Evolutionary conservation across 208 protist genomes (phyloP).

Genomic region (Entamoeba dispar): DNA sequence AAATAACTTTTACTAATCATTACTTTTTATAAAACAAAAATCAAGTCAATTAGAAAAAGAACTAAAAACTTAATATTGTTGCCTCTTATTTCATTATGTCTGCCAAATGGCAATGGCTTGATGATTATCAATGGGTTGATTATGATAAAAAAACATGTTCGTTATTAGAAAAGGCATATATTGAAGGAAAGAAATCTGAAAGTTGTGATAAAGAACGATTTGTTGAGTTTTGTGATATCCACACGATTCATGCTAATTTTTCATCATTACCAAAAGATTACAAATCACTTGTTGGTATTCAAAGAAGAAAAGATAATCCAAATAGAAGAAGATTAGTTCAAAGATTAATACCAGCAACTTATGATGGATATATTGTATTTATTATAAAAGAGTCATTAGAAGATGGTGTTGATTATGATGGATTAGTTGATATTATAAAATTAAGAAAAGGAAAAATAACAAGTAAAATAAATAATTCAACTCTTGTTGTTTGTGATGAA

Average conservation of each 20-base stretch:
- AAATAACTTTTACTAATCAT: too few relatives aligned
- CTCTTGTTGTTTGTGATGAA: neutral
- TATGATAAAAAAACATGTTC: neutral
- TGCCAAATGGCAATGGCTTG: neutral
- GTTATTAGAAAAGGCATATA: neutral
- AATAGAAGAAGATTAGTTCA: neutral
- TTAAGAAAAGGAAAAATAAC: neutral
- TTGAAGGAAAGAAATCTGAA: neutral
- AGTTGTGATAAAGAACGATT: neutral
- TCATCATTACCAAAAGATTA: neutral
- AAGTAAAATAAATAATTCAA: neutral
- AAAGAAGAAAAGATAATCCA: neutral
- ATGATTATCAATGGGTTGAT: neutral
- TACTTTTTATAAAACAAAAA: too few relatives aligned
- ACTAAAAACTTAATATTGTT: too few relatives aligned
- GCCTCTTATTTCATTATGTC: neutral
- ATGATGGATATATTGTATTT: neutral
- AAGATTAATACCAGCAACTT: neutral
- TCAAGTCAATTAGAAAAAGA: too few relatives aligned
- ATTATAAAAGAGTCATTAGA: neutral
- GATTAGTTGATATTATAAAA: neutral
- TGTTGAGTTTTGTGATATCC: neutral
- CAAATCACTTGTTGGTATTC: neutral
- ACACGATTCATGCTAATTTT: neutral
- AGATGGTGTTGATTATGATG: neutral